Evolutionary conservation across 495 filamentous ascomycete species (phyloP), one percentile per base, ranked within the genome.

Genomic region (Penicillium daleae): DNA sequence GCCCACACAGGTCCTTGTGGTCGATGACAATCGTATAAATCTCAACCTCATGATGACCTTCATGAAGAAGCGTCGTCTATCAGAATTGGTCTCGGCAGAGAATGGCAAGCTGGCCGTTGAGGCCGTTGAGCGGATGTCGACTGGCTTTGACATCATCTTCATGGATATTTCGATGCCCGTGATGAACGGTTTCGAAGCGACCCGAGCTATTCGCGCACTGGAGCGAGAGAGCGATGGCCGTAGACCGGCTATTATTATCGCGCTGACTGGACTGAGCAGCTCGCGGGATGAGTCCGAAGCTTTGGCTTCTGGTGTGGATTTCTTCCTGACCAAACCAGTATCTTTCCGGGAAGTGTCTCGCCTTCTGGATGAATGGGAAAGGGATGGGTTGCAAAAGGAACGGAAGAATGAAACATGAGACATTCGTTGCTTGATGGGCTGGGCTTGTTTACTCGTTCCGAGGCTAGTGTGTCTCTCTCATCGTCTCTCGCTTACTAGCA

Each of bases 141-240:
- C 69, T 52, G 80, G 77, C 26, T 85, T 82, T 59, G 83, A 86
- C 60, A 79, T 86, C 31, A 81, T 87, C 46, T 84, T 87, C 72
- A 86, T 86, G 84, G 87, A 91, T 56, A 87, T 92, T 54, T 87
- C 86, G 19, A 92, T 93, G 90, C 90, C 90, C 0, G 76, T 92
- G 0, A 89, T 92, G 81, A 87, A 90, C 58, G 89, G 89, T 8
- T 83, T 91, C n/a, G 89, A 90, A 69, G 84, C 89, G 10, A 90
- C 89, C 12, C 82, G 85, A 4, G 81, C 83, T 10, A 91, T 92
- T 58, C 82, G 89, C 9, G 74, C 80, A 19, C 77, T 89, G 44
- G 90, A 92, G 71, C 75, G 71, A 56, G 79, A 82, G 44, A 67
- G 68, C 19, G 72, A 73, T 31, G 66, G 66, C 48, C 63, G 62